Evolutionary conservation across 306 rosid species (phyloP).

Genomic region (Castanopsis chinensis): DNA sequence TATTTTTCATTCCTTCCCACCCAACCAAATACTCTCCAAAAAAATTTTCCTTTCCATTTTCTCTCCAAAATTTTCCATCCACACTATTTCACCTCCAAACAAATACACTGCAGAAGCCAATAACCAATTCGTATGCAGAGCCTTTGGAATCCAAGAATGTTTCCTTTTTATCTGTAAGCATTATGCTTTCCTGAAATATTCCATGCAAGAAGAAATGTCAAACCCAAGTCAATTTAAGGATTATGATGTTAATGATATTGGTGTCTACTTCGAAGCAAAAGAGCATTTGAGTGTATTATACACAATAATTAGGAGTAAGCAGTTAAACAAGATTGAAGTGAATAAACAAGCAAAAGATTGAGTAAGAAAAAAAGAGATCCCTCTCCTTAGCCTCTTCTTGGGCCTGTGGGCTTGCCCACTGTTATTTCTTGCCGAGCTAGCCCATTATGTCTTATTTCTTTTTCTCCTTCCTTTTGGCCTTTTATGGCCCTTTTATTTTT

Average conservation of each 20-base stretch:
- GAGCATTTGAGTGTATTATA: background rate
- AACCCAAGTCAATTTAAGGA: background rate
- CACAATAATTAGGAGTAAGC: background rate
- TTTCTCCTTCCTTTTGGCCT: no score
- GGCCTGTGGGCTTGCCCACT: no score
- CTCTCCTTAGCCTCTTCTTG: no score
- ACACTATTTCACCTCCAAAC: no score
- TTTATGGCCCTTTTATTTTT: no score
- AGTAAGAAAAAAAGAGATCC: background rate
- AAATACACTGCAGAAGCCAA: no score
- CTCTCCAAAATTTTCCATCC: no score
- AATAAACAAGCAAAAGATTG: background rate
- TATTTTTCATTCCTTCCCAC: no score
- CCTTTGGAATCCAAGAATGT: constrained; percentile 64
- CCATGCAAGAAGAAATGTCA: background rate
- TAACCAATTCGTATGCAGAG: constrained; percentile 39
- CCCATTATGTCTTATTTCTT: no score
- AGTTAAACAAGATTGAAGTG: background rate
- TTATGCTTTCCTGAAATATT: constrained; percentile 75
- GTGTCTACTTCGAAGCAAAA: background rate
- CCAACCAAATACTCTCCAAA: no score
- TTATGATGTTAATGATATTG: background rate
- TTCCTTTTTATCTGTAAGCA: constrained; percentile 79
- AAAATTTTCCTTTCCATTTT: no score
- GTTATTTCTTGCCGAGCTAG: no score